These are phyloP conservation scores for Laguncularia racemosa DNA, from an alignment of 345 rosid species.

Conservation along the genomic window DNA sequence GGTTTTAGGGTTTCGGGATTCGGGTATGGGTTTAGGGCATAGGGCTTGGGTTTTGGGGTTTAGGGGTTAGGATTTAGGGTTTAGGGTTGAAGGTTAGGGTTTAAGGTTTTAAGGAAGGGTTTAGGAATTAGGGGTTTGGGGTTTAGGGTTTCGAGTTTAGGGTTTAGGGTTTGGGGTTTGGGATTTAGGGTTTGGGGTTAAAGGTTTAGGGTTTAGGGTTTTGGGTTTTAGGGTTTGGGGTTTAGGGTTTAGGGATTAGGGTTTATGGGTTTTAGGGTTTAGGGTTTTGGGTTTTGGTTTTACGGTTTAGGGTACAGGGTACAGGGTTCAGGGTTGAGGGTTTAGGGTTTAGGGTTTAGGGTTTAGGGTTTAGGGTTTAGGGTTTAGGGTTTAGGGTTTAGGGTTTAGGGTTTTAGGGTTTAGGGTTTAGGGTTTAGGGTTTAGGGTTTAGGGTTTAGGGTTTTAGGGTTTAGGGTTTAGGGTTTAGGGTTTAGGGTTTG, in stretches of 20 bases:
- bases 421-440: conserved; percentile 3
- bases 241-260: conserved; percentile 4
- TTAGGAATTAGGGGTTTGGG: conserved; percentile 8
- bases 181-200: conserved; percentile 8
- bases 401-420: conserved; percentile 6
- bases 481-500: conserved; percentile 3
- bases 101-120: too few species aligned
- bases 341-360: not conserved
- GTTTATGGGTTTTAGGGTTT: conserved; percentile 5
- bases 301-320: conserved; percentile 4
- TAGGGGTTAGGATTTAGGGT: conserved; percentile 2
- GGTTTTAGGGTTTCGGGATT: conserved; percentile 5
- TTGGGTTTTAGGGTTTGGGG: conserved; percentile 9
- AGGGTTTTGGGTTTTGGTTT: conserved; percentile 3
- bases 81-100: conserved; percentile 7
- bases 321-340: not conserved
- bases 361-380: conserved; percentile 2
- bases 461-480: conserved; percentile 4
- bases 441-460: conserved; percentile 7
- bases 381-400: conserved; percentile 4
- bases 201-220: conserved; percentile 6
- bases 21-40: conserved; percentile 8
- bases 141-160: conserved; percentile 5
- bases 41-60: conserved; percentile 6
- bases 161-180: conserved; percentile 6